These are phyloP conservation scores for Bondarzewia mesenterica DNA, from an alignment of 1,284 basidiomycete species.

Conservation along the genomic window DNA sequence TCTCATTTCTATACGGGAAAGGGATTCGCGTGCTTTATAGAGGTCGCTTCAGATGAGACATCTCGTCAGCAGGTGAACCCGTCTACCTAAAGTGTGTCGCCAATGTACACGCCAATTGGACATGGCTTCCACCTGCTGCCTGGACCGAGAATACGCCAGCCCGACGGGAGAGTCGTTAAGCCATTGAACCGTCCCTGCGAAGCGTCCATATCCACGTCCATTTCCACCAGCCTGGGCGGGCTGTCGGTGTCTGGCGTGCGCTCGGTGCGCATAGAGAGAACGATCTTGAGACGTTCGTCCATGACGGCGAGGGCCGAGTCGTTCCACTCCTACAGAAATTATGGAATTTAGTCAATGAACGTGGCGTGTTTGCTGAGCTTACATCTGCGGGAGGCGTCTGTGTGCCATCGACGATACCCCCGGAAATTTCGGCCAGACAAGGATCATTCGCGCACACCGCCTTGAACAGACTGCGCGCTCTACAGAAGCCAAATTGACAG, in stretches of 20 bases:
- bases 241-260: neutral
- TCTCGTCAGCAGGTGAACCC: neutral
- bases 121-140: slow-evolving; percentile 47
- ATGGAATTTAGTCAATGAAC: slow-evolving; percentile 6
- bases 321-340: slow-evolving; percentile 36
- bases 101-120: slow-evolving; percentile 51
- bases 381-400: neutral
- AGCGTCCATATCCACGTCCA: no score
- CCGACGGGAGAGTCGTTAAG: slow-evolving; percentile 19
- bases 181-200: neutral
- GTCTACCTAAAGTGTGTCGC: neutral
- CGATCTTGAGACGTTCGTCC: slow-evolving; percentile 39
- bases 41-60: neutral
- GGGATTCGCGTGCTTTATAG: neutral
- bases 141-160: slow-evolving; percentile 44
- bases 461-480: slow-evolving; percentile 26
- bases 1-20: no score
- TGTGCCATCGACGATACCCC: neutral
- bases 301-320: slow-evolving; percentile 41
- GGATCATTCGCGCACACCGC: slow-evolving; percentile 29
- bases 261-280: slow-evolving; percentile 19
- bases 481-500: no score
- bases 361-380: no score
- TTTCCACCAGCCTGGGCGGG: no score
- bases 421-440: slow-evolving; percentile 24